phyloP scores from a whole-genome alignment of 345 rosid genomes.

The Arabis alpina region DNA sequence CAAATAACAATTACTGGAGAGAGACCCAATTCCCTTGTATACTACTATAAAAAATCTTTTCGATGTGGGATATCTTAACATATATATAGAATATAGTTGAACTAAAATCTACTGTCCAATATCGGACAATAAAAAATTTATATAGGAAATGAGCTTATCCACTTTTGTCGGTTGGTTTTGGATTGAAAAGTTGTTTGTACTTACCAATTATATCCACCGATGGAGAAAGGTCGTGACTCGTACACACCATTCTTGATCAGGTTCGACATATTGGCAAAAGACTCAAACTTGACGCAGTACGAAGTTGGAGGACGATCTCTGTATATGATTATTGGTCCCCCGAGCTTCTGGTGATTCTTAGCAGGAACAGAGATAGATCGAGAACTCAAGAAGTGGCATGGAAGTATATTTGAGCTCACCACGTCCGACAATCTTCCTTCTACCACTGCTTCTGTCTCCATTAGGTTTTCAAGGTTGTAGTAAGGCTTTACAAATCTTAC shows the following conservation, averaged over 20 bases:
- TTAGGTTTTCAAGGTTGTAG: slow-evolving; percentile 5
- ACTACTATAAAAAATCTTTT: too few species aligned
- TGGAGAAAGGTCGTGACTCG: slow-evolving; percentile 25
- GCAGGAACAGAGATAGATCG: neutral
- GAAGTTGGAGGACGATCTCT: slow-evolving; percentile 28
- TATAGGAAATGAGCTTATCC: too few species aligned
- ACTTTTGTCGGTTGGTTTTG: too few species aligned
- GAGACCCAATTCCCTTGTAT: too few species aligned
- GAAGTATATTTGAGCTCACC: neutral
- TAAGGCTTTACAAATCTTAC: slow-evolving; percentile 1
- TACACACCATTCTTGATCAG: neutral
- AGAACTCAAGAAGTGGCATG: neutral
- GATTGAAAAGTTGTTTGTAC: neutral
- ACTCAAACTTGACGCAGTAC: slow-evolving; percentile 22
- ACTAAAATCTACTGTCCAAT: too few species aligned
- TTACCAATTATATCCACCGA: slow-evolving; percentile 25
- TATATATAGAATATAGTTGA: too few species aligned
- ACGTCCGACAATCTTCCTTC: neutral
- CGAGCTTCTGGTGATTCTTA: slow-evolving; percentile 3
- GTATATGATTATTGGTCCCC: neutral
- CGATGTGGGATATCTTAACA: too few species aligned
- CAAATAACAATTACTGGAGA: too few species aligned
- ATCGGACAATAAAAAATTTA: too few species aligned
- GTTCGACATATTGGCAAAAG: slow-evolving; percentile 7
- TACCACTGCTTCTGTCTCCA: neutral